Base-by-base conservation (phyloP, 768 basidiomycete genomes). In the Boletus barrowsii region DNA sequence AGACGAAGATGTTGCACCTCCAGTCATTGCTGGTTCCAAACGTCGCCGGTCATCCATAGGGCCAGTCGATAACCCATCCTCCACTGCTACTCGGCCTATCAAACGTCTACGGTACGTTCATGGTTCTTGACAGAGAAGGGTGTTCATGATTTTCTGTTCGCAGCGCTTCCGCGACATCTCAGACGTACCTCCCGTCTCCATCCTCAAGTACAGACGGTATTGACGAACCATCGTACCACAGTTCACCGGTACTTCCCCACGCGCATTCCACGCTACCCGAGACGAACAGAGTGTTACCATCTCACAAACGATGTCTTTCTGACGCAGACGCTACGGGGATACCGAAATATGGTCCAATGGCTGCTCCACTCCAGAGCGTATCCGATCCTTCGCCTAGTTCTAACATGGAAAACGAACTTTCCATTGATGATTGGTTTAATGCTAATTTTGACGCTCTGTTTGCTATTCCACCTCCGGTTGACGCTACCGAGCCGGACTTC, bases 291-390 rank as follows among this genome's bases (percentile, higher is more conserved):
- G 30, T 20, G 2, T 3, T 37, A n/a, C 35, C n/a, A 39, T 48
- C 54, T 59, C 60, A 54, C 43, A 77, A 78, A 55, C 73, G 77
- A 37, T 66, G 72, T 5, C 45, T 75, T 13, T 78, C 76, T 2
- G 71, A 75, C 11, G 53, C 63, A 3, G 71, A 68, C 9, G 42
- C 37, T 2, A 36, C 56, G 0, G 33, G 39, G 1, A n/a, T 55
- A 35, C 35, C 65, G 1, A 76, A 77, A 36, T 68, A 68, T 39
- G 18, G 14, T 22, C 54, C 68, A 4, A 33, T 54, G 9, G 22
- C 22, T 11, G 46, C 36, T 17, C 63, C 68, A 1, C 47, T 61
- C 6, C 71, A 72, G n/a, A 24, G 60, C 3, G 63, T 69, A 0
- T 75, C 77, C 0, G 68, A 71, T 59, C 66, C 74, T 33, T 58